Evolutionary conservation across 257 asterid species (phyloP), one percentile per base, ranked within the genome.

Genomic region (Solanum chiquidenum): DNA sequence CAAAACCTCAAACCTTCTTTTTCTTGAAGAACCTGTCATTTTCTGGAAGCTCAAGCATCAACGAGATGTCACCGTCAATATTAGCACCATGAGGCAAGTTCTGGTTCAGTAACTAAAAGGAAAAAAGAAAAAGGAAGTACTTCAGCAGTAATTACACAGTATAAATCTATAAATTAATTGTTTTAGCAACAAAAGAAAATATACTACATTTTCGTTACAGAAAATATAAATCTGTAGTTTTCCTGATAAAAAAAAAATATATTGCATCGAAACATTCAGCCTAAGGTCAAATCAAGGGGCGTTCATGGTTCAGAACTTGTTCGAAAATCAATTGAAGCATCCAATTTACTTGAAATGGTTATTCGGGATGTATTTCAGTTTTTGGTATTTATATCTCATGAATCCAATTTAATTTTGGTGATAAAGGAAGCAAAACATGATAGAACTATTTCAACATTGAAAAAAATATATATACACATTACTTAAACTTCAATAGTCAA

Each of bases 21-120:
- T 89, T 94, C 76, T 87, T 91, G 73, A 92, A 91, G 18, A 94
- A 92, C 88, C 91, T 93, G 83, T 94, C 99, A 71, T 89, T 88
- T 89, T 94, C 93, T 18, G 93, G 76, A 83, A 96, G 91, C 93
- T 90, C 95, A 72, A 94, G 91, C 91, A 80, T 91, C 92, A 96
- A 44, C 66, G 68, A 85, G 86, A 93, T 80, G 86, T 88, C 94
- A 58, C 88, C 94, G 46, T 87, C 91, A 72, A 68, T 88, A 90
- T 86, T 92, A 87, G 84, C 83, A 73, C 35, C 87, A 73, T 58
- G 76, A 44, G 55, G 68, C 82, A 72, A 68, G 72, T 71, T 69
- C 71, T 88, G 90, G 98, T 94, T 91, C 92, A 86, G 88, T 37
- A 86, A 90, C 68, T 38, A 52, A 83, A 62, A 37, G 46, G 46